Evolutionary conservation across 352 stramenopile genomes (phyloP).

Genomic region (Phytophthora tubulina): DNA sequence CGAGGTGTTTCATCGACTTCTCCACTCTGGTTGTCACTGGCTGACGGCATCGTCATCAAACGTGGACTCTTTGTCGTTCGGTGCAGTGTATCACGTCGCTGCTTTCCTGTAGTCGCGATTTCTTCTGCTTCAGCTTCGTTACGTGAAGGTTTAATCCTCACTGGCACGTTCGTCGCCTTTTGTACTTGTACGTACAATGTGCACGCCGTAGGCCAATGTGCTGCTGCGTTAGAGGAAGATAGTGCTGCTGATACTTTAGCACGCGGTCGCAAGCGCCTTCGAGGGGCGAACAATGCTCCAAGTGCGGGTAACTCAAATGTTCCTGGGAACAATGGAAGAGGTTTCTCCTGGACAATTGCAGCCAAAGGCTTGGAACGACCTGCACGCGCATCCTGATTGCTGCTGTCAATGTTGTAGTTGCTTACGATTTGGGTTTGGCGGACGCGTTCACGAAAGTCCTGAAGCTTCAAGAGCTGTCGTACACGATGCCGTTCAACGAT

Average conservation of each 20-base stretch:
- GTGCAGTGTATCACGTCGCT: conserved; percentile 27
- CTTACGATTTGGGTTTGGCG: conserved; percentile 40
- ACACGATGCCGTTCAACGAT: conserved; percentile 63
- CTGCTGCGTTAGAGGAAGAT: conserved; percentile 12
- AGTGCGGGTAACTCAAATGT: conserved; percentile 72
- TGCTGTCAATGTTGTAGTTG: conserved; percentile 33
- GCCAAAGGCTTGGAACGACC: conserved; percentile 44
- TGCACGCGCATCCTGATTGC: conserved; percentile 31
- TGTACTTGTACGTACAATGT: conserved; percentile 89
- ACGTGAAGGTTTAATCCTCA: conserved; percentile 48
- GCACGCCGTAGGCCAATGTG: conserved; percentile 72
- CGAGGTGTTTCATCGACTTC: conserved; percentile 25
- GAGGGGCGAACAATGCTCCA: conserved; percentile 60
- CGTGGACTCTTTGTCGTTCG: conserved; percentile 37
- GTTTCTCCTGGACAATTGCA: conserved; percentile 87
- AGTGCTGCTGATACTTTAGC: conserved; percentile 31
- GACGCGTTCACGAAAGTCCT: conserved; percentile 74
- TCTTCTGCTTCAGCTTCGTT: conserved; percentile 25
- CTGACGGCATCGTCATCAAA: neutral
- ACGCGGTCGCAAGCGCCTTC: conserved; percentile 61
- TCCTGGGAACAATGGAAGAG: conserved; percentile 79
- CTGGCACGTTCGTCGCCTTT: conserved; percentile 76
- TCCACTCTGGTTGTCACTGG: conserved; percentile 21
- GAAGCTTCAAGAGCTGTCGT: conserved; percentile 59
- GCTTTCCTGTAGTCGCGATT: conserved; percentile 16